Conservation (phyloP, 192 early-diverging fungal species). For the Geranomyces michiganensis region DNA sequence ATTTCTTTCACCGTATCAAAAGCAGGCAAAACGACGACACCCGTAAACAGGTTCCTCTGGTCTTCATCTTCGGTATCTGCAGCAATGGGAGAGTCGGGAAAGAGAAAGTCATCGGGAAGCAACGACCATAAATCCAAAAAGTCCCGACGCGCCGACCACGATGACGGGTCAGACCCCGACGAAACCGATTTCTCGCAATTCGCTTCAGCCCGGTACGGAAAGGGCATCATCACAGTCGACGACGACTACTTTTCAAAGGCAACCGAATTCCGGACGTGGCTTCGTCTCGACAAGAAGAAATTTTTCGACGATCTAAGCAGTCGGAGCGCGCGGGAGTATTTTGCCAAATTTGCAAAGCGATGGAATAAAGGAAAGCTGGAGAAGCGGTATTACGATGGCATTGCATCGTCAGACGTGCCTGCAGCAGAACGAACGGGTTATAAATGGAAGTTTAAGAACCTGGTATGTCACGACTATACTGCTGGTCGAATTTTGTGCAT, state of each 20-base stretch:
- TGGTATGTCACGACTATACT: too few species aligned
- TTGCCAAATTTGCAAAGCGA: constrained; percentile 82
- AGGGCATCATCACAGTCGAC: neutral
- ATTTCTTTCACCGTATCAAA: too few species aligned
- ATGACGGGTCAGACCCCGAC: neutral
- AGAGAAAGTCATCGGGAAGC: neutral
- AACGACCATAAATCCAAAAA: neutral
- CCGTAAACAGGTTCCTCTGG: too few species aligned
- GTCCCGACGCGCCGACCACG: neutral
- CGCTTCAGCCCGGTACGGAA: neutral
- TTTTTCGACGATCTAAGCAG: constrained; percentile 78
- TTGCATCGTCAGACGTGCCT: constrained; percentile 64
- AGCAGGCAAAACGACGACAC: too few species aligned
- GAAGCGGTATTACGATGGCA: constrained; percentile 69
- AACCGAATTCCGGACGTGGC: constrained; percentile 81
- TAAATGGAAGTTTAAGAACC: constrained; percentile 71
- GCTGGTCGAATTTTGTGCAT: constrained; percentile 48
- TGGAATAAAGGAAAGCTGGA: constrained; percentile 75
- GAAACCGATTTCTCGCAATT: neutral
- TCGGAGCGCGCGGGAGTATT: constrained; percentile 70
- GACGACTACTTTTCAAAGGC: constrained; percentile 82
- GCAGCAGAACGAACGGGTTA: constrained; percentile 69
- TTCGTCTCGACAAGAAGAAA: constrained; percentile 45
- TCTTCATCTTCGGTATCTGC: too few species aligned
- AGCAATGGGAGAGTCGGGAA: neutral